Evolutionary conservation across 2,329 filamentous ascomycete species (phyloP), one percentile per base, ranked within the genome.

Genomic region (Rhinocladiella similis): DNA sequence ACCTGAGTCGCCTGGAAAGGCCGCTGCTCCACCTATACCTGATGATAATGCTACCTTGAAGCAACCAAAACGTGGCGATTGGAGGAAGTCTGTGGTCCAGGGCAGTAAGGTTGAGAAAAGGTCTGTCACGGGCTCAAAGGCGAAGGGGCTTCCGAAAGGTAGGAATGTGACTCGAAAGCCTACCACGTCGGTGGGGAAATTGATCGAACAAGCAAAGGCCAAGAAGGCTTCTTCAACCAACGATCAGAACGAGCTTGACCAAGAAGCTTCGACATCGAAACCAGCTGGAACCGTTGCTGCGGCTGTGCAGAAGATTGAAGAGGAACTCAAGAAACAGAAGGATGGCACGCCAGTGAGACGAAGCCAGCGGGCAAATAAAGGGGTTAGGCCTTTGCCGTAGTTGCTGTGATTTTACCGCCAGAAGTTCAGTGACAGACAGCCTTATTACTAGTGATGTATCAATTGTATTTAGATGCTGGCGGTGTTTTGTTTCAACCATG

Each of bases 21-120:
- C 51, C 2, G 18, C 27, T 19, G 16, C 54, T 19, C 60, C 60
- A 7, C 54, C 60, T 2, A 46, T 62, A 2, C 60, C 57, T 3
- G 25, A 42, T 6, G 38, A 9, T 10, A 19, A 16, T n/a, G 13
- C 18, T 10, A 35, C 50, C 4, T 39, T 63, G 18, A 60, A 61
- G 43, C 54, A 53, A 42, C 57, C 57, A 7, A 63, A 63, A 25
- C 57, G 57, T 5, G 47, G 50, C 16, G 60, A 60, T 3, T 43
- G 52, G 49, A 25, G 50, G 5, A 60, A 63, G 43, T 59, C 55
- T 12, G 55, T 18, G 1, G 55, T 60, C 16, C 60, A 63, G 10
- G 55, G 60, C 16, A 35, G 51, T 5, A 63, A 63, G 27, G 46
- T 60, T 10, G 53, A 55, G 33, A 63, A 63, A 41, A 36, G 59